Conservation (phyloP, 257 asterid species). For the Nicotiana tomentosiformis region DNA sequence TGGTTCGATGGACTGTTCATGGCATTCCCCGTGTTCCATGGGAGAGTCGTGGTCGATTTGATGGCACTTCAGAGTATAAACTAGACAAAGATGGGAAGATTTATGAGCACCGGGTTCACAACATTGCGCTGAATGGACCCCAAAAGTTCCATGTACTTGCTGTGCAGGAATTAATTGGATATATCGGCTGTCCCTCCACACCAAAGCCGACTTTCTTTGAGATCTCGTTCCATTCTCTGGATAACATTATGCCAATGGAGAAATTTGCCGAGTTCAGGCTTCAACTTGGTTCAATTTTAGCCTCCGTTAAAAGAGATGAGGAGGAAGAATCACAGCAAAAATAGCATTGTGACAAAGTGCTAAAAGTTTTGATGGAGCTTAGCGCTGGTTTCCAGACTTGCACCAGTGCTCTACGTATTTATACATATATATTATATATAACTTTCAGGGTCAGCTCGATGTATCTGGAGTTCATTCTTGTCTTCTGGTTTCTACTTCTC, state of each 20-base stretch:
- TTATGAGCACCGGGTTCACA: conserved; percentile 90
- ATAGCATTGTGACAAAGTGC: neutral
- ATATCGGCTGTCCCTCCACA: conserved; percentile 65
- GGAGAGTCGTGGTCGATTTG: conserved; percentile 80
- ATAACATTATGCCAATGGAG: conserved; percentile 18
- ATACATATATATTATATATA: neutral
- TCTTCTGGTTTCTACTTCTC: neutral
- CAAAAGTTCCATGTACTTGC: conserved; percentile 58
- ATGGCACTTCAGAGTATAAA: conserved; percentile 96
- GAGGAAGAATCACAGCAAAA: conserved; percentile 16
- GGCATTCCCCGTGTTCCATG: conserved; percentile 88
- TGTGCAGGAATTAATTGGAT: conserved; percentile 64
- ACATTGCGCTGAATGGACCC: conserved; percentile 73
- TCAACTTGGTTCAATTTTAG: conserved; percentile 38
- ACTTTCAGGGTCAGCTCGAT: neutral
- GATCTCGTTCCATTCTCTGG: conserved; percentile 36
- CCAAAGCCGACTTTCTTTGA: conserved; percentile 88
- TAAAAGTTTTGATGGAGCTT: neutral
- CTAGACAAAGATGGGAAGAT: conserved; percentile 92
- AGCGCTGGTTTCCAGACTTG: neutral
- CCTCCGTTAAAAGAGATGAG: conserved; percentile 26
- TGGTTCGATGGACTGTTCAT: conserved; percentile 91
- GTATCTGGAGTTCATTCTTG: neutral
- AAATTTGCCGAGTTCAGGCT: conserved; percentile 32
- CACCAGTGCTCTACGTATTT: neutral